phyloP scores from a whole-genome alignment of 164 flowering plant genomes.

The Kalanchoe fedtschenkoi region DNA sequence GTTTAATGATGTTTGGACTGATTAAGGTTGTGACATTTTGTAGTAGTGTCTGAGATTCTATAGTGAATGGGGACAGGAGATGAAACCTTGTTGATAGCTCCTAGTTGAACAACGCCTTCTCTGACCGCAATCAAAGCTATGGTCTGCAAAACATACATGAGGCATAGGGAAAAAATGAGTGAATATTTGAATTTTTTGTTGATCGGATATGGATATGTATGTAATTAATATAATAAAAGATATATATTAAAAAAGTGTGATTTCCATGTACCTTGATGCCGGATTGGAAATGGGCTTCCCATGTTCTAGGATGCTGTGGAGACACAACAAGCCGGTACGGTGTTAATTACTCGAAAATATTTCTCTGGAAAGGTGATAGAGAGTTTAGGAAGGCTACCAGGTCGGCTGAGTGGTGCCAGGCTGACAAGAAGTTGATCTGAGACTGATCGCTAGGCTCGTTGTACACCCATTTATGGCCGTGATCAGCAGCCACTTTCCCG shows the following conservation, averaged over 20 bases:
- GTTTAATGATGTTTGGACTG: too few relatives aligned
- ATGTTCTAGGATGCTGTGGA: constrained; percentile 85
- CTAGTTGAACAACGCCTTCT: constrained; percentile 93
- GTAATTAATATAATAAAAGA: too few relatives aligned
- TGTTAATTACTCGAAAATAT: background rate
- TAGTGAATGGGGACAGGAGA: constrained; percentile 16
- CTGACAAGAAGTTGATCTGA: constrained; percentile 72
- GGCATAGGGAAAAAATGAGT: too few relatives aligned
- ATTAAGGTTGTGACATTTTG: too few relatives aligned
- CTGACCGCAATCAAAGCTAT: constrained; percentile 88
- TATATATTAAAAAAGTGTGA: too few relatives aligned
- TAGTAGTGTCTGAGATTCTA: too few relatives aligned
- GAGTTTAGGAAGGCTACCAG: constrained; percentile 41
- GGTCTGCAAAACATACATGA: constrained; percentile 42
- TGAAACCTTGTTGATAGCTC: constrained; percentile 70
- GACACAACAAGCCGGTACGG: background rate
- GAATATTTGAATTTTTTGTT: too few relatives aligned
- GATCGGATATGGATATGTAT: too few relatives aligned
- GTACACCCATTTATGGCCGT: constrained; percentile 81
- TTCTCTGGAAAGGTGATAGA: background rate
- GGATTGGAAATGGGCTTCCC: constrained; percentile 97
- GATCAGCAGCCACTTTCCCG: constrained; percentile 97
- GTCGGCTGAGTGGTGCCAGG: constrained; percentile 90
- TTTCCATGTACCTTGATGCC: constrained; percentile 97
- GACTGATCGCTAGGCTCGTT: constrained; percentile 71